Evolutionary conservation across 2,329 filamentous ascomycete species (phyloP), one percentile per base, ranked within the genome.

Genomic region (Mycosphaerelloides madeirae): DNA sequence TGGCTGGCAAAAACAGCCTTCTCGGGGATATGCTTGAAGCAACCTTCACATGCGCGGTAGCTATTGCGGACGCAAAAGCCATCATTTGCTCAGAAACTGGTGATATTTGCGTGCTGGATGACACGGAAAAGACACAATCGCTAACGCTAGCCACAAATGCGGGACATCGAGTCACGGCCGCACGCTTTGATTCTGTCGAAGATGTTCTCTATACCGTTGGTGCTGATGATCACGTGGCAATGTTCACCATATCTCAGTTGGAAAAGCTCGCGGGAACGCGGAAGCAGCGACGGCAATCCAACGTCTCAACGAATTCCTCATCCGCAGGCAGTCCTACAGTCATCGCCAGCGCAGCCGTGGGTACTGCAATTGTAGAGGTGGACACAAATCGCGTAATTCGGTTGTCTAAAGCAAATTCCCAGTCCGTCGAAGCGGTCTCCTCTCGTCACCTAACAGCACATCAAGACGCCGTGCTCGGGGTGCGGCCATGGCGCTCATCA

Each of bases 1-100:
- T 98, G 8, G 77, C 82, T 4, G 94, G 93, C 29, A 81, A 93
- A 53, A 98, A 97, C 61, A 87, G 90, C 54, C 66, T 98, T 22
- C 75, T 98, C 1, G 89, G 89, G 0, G 75, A 80, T 11, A 71
- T 98, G 48, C 78, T 90, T 4, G 91, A 97, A 49, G 81, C 82
- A 6, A 91, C 83, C 0, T 97, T 98, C 59, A 87, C 83, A 14
- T 87, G 85, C 52, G 81, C 88, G 4, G 79, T 82, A 13, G 73
- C 79, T 13, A 78, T 95, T 28, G 83, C 85, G 29, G 80, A 86
- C 29, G 78, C 77, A 32, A 85, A 83, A 57, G 84, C 89, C 14
- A 78, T 97, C 31, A 73, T 97, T 32, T 93, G 88, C 68, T 87
- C 91, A 3, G 90, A 96, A 60, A 79, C 81, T 46, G 93, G 93